Conservation (phyloP, 768 basidiomycete species). For the Hygrophorus pudorinus region DNA sequence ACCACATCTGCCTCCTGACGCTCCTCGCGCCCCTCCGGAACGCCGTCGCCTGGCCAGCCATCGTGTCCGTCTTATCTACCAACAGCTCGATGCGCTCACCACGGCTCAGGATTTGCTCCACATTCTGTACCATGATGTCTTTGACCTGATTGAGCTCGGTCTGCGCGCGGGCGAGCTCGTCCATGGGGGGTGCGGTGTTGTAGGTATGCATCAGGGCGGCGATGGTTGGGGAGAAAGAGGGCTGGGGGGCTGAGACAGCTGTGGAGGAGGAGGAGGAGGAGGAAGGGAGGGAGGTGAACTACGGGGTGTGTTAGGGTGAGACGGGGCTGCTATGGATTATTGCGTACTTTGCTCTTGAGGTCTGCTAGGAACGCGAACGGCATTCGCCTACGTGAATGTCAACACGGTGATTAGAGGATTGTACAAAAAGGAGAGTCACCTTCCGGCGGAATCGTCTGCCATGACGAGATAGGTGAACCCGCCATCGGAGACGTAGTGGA, state of each 20-base stretch:
- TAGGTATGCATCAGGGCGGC: constrained; percentile 76
- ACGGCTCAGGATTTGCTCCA: constrained; percentile 88
- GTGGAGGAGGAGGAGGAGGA: constrained; percentile 26
- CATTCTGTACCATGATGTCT: constrained; percentile 97
- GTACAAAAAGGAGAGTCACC: constrained; percentile 36
- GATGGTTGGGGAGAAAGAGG: constrained; percentile 59
- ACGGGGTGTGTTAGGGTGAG: constrained; percentile 5
- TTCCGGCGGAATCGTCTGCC: constrained; percentile 86
- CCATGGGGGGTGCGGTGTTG: constrained; percentile 79
- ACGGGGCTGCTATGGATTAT: constrained; percentile 3
- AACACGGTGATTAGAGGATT: not conserved
- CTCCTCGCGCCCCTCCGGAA: constrained; percentile 83
- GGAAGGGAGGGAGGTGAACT: constrained; percentile 58
- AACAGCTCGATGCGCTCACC: constrained; percentile 94
- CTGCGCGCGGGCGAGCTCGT: constrained; percentile 86
- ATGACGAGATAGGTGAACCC: constrained; percentile 87
- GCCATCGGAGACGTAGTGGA: constrained; percentile 88
- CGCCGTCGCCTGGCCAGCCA: constrained; percentile 89
- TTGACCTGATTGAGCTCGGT: constrained; percentile 85
- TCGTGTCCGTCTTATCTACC: constrained; percentile 93
- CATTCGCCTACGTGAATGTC: constrained; percentile 49
- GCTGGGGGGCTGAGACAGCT: constrained; percentile 60
- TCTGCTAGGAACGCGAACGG: constrained; percentile 91
- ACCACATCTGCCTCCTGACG: constrained; percentile 84
- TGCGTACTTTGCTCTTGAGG: constrained; percentile 61